phyloP scores from a whole-genome alignment of 139 green algal species.

The Astrephomene gubernaculifera region DNA sequence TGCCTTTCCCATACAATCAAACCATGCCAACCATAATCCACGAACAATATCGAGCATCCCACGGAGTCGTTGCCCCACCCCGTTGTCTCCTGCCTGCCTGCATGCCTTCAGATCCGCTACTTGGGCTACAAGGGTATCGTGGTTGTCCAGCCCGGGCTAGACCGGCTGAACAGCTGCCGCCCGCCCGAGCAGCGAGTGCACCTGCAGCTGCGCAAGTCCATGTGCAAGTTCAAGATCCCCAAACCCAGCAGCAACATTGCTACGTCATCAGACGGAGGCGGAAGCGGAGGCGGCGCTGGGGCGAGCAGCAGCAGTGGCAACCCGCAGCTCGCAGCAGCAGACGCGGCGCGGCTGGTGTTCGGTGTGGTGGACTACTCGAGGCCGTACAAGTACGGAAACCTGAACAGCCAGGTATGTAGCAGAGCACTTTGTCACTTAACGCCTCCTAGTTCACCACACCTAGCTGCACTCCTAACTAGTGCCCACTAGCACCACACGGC shows the following conservation, averaged over 20 bases:
- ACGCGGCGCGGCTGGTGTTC: not conserved
- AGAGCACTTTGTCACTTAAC: no score
- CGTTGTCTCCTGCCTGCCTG: not conserved
- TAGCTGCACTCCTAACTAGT: no score
- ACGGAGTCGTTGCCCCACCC: no score
- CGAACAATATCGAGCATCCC: no score
- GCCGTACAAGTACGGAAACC: constrained; percentile 23
- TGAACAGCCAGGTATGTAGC: constrained; percentile 13
- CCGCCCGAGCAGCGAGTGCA: not conserved
- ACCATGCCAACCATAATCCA: no score
- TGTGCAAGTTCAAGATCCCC: constrained; percentile 17
- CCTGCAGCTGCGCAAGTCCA: constrained; percentile 25
- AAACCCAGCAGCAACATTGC: not conserved
- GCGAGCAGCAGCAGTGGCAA: not conserved
- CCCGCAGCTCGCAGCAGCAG: no score
- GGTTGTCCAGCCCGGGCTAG: not conserved
- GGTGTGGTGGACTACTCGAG: not conserved
- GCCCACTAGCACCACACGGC: no score
- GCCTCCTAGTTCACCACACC: no score
- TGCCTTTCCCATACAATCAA: no score
- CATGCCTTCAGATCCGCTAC: constrained; percentile 11
- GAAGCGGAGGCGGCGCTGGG: not conserved
- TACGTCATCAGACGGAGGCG: not conserved
- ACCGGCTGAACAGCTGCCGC: not conserved
- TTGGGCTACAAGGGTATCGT: constrained; percentile 18